A percentile compares a stretch with the other conserved stretches of the same genome.
Evolutionary conservation across 2,329 filamentous ascomycete species (phyloP).

Genomic region (Byssoonygena ceratinophila): DNA sequence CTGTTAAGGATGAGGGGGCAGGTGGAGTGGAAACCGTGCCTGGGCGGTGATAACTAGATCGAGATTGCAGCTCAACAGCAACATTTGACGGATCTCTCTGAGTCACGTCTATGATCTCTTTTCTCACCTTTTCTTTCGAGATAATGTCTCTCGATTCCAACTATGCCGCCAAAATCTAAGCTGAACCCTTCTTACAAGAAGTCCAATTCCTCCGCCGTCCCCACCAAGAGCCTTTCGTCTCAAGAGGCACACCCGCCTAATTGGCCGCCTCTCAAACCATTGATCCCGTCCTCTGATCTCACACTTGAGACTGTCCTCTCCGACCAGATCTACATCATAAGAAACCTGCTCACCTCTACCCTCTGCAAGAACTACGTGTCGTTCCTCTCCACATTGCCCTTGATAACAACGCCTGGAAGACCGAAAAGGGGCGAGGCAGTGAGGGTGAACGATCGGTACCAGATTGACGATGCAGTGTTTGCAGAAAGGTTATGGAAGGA

Average conservation of each 20-base stretch:
- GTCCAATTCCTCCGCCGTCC: neutral
- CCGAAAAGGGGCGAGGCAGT: constrained; percentile 72
- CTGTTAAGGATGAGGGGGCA: too few relatives aligned
- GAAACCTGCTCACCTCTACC: constrained; percentile 61
- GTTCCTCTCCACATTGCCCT: constrained; percentile 59
- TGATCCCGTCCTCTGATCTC: constrained; percentile 56
- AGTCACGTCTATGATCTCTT: too few relatives aligned
- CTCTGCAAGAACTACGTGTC: constrained; percentile 67
- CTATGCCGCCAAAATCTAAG: constrained; percentile 9
- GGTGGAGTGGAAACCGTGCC: too few relatives aligned
- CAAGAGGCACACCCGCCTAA: constrained; percentile 22
- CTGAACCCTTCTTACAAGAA: neutral
- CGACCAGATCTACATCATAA: constrained; percentile 61
- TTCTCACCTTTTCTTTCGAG: too few relatives aligned
- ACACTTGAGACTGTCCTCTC: constrained; percentile 47
- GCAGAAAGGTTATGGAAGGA: constrained; percentile 64
- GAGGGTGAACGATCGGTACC: constrained; percentile 80
- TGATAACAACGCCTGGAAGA: constrained; percentile 66
- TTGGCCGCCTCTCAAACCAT: constrained; percentile 61
- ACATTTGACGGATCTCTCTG: too few relatives aligned
- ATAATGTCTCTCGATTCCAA: neutral
- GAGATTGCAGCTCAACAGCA: too few relatives aligned
- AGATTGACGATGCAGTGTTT: constrained; percentile 65
- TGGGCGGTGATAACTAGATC: too few relatives aligned
- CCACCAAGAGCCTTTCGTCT: neutral